Conservation (phyloP, 163 green algal species). For the Chlorella variabilis region DNA sequence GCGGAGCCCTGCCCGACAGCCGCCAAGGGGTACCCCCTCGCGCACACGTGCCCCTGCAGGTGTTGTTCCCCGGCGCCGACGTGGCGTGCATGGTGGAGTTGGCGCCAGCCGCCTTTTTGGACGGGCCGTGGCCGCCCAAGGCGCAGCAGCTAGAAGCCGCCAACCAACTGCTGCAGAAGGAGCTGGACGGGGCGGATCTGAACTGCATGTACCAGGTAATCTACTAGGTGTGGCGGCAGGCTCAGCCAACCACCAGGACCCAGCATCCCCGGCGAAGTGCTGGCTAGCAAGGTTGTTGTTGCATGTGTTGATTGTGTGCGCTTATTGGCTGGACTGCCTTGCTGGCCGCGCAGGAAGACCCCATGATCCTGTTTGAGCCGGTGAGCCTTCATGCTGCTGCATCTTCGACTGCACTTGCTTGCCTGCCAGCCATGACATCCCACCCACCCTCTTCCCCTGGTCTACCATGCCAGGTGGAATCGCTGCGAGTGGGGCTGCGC, state of each 20-base stretch:
- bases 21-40: too few relatives aligned
- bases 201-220: conserved; percentile 40
- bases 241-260: too few relatives aligned
- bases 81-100: conserved; percentile 40
- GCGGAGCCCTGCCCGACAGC: too few relatives aligned
- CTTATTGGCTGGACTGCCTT: too few relatives aligned
- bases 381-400: neutral
- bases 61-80: conserved; percentile 25
- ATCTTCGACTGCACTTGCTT: too few relatives aligned
- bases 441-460: too few relatives aligned
- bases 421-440: neutral
- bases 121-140: conserved; percentile 14
- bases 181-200: conserved; percentile 27
- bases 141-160: conserved; percentile 12
- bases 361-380: conserved; percentile 25
- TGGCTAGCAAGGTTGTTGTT: neutral
- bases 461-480: neutral
- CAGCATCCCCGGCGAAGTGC: too few relatives aligned
- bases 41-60: neutral
- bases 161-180: neutral
- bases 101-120: conserved; percentile 16
- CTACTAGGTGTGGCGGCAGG: neutral
- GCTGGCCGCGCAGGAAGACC: conserved; percentile 20
- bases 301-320: neutral
- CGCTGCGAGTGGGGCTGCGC: conserved; percentile 22